Evolutionary conservation across 2,329 filamentous ascomycete species (phyloP).

Genomic region (Aspergillus brasiliensis): DNA sequence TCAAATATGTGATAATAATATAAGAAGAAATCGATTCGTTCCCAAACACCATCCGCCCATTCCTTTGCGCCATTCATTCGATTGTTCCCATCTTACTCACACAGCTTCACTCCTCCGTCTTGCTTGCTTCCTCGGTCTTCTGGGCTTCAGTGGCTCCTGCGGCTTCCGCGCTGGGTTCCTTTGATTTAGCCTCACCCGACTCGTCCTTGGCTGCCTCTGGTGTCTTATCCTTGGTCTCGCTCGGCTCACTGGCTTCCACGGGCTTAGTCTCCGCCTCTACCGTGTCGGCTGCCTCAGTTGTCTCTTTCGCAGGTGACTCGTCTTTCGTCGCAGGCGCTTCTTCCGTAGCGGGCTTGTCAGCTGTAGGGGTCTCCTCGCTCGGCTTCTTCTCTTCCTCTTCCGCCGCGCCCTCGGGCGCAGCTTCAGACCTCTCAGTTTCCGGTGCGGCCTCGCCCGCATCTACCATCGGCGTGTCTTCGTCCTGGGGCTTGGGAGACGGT

Average conservation of each 20-base stretch:
- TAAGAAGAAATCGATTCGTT: conserved; percentile 8
- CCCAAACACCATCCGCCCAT: conserved; percentile 41
- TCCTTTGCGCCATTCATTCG: conserved; percentile 37
- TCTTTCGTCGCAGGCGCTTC: conserved; percentile 20
- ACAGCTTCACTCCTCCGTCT: conserved; percentile 31
- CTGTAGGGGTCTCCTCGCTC: conserved; percentile 20
- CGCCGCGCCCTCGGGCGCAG: conserved; percentile 16
- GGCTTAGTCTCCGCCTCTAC: conserved; percentile 20
- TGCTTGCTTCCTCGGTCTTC: conserved; percentile 36
- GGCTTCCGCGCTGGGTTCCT: conserved; percentile 20
- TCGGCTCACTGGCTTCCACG: conserved; percentile 13
- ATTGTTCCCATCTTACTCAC: conserved; percentile 19
- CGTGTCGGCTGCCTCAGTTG: conserved; percentile 19
- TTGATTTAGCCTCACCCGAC: conserved; percentile 9
- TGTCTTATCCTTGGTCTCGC: conserved; percentile 18
- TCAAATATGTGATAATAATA: conserved; percentile 15
- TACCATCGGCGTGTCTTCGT: conserved; percentile 45
- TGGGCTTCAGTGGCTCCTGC: conserved; percentile 23
- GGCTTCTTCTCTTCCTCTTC: conserved; percentile 30
- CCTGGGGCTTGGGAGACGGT: conserved; percentile 32
- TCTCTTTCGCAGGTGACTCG: conserved; percentile 21
- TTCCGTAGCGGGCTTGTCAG: conserved; percentile 23
- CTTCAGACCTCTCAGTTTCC: conserved; percentile 20
- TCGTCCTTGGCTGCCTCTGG: conserved; percentile 21
- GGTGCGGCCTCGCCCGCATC: conserved; percentile 32